Evolutionary conservation across 2,329 filamentous ascomycete genomes (phyloP), one percentile per base, ranked within the genome.

Genomic region (Talaromyces islandicus): DNA sequence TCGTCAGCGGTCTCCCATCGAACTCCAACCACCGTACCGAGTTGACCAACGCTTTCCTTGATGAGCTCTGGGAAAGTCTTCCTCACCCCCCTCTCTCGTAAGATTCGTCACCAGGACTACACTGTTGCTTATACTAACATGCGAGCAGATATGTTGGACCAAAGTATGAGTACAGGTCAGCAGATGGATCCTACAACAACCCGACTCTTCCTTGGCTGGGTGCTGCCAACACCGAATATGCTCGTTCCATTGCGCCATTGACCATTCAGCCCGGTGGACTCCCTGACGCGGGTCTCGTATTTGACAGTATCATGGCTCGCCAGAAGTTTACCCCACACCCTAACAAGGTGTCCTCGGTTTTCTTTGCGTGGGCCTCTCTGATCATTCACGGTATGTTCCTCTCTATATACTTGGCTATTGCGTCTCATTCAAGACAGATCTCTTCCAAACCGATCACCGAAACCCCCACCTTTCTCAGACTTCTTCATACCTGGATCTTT

Each of bases 111-210:
- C 14, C 58, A 21, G 29, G 57, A 25, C 6, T 9, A 6, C 4
- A 17, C 50, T n/a, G 14, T 10, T 11, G 6, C 10, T n/a, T 62
- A 14, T 35, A 53, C 69, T 57, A 69, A 35, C 30, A 29, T 14
- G 10, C 27, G 12, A 38, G 57, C 59, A 78, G 75, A 35, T 80
- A 74, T 58, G 69, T 80, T 64, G 77, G 76, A 43, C 71, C 87
- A 7, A 76, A 88, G 59, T 87, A 81, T 67, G 79, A 81, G 64
- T 92, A 90, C 68, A 83, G 89, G 14, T 82, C 81, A 56, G 83
- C 88, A 0, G 88, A 92, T 75, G 89, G 89, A 0, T 88, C 85
- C 0, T 82, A 85, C 73, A 92, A 91, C 64, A 91, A 91, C 67
- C 83, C 87, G 6, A 80, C 83, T 64, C 80, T 84, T 59, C 88